Conservation (phyloP, 106 monocot species). For the Apostasia ramifera region DNA sequence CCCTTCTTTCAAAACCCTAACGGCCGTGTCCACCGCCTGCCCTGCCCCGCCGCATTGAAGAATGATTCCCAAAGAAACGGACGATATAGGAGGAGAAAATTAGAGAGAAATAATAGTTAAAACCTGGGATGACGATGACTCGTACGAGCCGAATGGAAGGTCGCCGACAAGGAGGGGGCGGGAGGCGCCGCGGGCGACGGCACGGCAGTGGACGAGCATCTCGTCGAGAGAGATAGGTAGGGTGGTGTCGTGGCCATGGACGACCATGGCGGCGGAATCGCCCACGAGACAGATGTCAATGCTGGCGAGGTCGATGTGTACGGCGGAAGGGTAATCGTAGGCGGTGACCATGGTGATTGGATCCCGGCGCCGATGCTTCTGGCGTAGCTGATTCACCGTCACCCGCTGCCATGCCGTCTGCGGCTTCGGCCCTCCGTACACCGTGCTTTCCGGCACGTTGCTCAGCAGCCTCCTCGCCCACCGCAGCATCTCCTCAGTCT, state of each 20-base stretch:
- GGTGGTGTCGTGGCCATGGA: constrained; percentile 98
- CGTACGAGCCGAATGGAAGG: constrained; percentile 92
- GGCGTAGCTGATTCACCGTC: constrained; percentile 61
- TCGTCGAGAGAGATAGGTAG: constrained; percentile 87
- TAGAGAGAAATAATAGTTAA: not conserved
- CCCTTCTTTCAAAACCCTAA: constrained; percentile 80
- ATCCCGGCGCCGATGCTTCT: constrained; percentile 63
- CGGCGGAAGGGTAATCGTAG: constrained; percentile 96
- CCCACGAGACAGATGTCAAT: constrained; percentile 90
- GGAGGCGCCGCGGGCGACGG: constrained; percentile 75
- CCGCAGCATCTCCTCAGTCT: constrained; percentile 14
- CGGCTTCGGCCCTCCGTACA: constrained; percentile 84
- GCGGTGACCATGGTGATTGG: constrained; percentile 96
- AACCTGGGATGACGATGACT: constrained; percentile 51
- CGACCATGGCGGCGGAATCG: constrained; percentile 97
- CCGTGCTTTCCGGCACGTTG: constrained; percentile 78
- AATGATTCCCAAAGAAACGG: constrained; percentile 1
- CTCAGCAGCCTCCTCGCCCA: constrained; percentile 44
- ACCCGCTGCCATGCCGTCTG: constrained; percentile 38
- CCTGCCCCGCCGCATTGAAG: not conserved
- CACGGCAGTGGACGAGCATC: constrained; percentile 92
- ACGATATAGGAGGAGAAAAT: not conserved
- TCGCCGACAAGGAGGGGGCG: constrained; percentile 89
- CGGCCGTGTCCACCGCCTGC: constrained; percentile 78
- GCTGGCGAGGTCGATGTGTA: constrained; percentile 75